Conservation (phyloP, 2,329 filamentous ascomycete species). For the Arthroderma sp. region DNA sequence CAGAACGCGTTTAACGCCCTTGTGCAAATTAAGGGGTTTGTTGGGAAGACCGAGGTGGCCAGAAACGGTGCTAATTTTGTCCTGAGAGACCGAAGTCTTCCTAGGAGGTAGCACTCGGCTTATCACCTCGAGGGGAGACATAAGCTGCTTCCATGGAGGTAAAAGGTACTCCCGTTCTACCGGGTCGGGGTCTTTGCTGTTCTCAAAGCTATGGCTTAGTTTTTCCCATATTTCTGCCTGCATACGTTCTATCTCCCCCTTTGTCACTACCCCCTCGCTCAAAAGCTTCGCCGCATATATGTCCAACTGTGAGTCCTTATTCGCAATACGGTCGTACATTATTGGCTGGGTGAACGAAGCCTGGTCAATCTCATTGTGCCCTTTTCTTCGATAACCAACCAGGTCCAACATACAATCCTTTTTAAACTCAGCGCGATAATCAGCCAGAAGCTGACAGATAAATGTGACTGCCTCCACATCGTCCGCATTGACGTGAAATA, state of each 20-base stretch:
- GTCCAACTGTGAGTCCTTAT: conserved; percentile 73
- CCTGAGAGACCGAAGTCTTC: conserved; percentile 63
- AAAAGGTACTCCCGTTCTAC: conserved; percentile 97
- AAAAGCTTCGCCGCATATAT: conserved; percentile 86
- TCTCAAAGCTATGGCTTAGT: conserved; percentile 93
- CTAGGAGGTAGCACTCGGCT: conserved; percentile 87
- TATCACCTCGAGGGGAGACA: conserved; percentile 92
- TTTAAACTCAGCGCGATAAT: conserved; percentile 98
- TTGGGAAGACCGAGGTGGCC: conserved; percentile 65
- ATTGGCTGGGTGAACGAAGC: conserved; percentile 98
- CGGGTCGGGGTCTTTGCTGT: conserved; percentile 94
- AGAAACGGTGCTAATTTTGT: conserved; percentile 68
- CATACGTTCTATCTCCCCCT: conserved; percentile 96
- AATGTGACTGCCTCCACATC: conserved; percentile 98
- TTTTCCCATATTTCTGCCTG: conserved; percentile 99
- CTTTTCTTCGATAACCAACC: conserved; percentile 97
- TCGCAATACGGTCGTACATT: conserved; percentile 96
- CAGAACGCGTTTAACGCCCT: conserved; percentile 94
- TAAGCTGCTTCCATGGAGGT: conserved; percentile 98
- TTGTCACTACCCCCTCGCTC: conserved; percentile 79
- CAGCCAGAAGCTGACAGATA: conserved; percentile 88
- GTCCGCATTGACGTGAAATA: conserved; percentile 98
- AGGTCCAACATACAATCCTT: conserved; percentile 96
- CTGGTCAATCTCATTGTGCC: conserved; percentile 99
- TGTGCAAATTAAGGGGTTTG: conserved; percentile 78